These are phyloP conservation scores for Colletotrichum cuscutae DNA, from an alignment of 2,329 filamentous ascomycete genomes.

Conservation along the genomic window DNA sequence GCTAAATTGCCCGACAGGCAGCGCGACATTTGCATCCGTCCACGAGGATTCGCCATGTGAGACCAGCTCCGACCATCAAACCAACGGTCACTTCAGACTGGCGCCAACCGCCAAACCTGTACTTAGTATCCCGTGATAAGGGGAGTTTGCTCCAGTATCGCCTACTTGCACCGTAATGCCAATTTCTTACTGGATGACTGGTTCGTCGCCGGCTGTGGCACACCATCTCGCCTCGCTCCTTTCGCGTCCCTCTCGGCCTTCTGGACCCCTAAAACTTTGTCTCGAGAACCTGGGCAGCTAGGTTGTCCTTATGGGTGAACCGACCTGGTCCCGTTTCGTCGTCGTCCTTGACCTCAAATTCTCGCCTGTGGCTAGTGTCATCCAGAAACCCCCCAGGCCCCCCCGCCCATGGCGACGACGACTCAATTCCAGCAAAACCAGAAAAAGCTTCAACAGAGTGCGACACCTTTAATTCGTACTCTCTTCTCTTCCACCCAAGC, in stretches of 20 bases:
- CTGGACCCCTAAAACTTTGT: constrained; percentile 20
- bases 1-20: background rate
- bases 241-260: constrained; percentile 7
- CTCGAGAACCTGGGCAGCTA: background rate
- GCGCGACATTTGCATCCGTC: constrained; percentile 10
- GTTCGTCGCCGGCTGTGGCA: background rate
- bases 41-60: constrained; percentile 22
- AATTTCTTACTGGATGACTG: background rate
- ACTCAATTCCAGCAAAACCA: constrained; percentile 1
- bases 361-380: constrained; percentile 1
- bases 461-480: constrained; percentile 13
- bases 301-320: background rate
- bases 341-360: background rate
- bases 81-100: constrained; percentile 9
- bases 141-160: constrained; percentile 10
- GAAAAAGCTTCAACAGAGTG: constrained; percentile 15
- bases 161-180: background rate
- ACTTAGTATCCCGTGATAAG: constrained; percentile 9
- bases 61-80: constrained; percentile 21
- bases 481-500: background rate
- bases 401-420: constrained; percentile 1
- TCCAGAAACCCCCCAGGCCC: background rate
- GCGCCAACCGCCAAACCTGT: background rate
- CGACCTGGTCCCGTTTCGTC: background rate
- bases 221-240: constrained; percentile 14